Conservation (phyloP, 345 rosid genomes). For the Noccaea caerulescens region DNA sequence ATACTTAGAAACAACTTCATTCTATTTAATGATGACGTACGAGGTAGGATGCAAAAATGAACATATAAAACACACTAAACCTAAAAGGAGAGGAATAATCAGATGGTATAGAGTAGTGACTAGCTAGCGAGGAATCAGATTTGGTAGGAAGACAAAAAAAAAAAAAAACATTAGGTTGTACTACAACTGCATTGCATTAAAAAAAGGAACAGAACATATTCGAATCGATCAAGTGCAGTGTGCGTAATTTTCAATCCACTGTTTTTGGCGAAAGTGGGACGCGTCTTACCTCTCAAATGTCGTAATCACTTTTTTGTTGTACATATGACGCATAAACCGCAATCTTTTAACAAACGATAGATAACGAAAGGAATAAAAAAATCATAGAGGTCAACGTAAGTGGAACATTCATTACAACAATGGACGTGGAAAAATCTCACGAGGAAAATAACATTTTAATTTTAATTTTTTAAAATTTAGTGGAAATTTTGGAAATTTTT, state of each 20-base stretch:
- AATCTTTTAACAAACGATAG: slow-evolving; percentile 36
- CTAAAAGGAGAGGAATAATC: neutral
- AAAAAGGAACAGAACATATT: slow-evolving; percentile 32
- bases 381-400: slow-evolving; percentile 38
- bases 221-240: slow-evolving; percentile 4
- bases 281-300: slow-evolving; percentile 41
- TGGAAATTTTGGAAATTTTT: slow-evolving; percentile 28
- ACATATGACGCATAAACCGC: slow-evolving; percentile 42
- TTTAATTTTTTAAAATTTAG: neutral
- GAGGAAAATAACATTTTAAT: neutral
- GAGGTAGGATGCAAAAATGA: slow-evolving; percentile 30
- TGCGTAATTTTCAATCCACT: slow-evolving; percentile 9
- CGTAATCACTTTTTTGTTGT: slow-evolving; percentile 34
- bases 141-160: slow-evolving; percentile 30
- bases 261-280: slow-evolving; percentile 27
- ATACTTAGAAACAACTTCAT: neutral
- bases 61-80: slow-evolving; percentile 11
- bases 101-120: neutral
- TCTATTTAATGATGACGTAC: slow-evolving; percentile 20
- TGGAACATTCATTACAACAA: slow-evolving; percentile 28
- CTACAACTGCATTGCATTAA: slow-evolving; percentile 7
- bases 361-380: slow-evolving; percentile 31
- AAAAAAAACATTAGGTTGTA: slow-evolving; percentile 24
- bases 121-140: slow-evolving; percentile 32
- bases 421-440: slow-evolving; percentile 35